A percentile compares a stretch with the other conserved stretches of the same genome.
These are phyloP conservation scores for Fusarium sp. DNA, from an alignment of 2,329 filamentous ascomycete genomes.

Conservation along the genomic window DNA sequence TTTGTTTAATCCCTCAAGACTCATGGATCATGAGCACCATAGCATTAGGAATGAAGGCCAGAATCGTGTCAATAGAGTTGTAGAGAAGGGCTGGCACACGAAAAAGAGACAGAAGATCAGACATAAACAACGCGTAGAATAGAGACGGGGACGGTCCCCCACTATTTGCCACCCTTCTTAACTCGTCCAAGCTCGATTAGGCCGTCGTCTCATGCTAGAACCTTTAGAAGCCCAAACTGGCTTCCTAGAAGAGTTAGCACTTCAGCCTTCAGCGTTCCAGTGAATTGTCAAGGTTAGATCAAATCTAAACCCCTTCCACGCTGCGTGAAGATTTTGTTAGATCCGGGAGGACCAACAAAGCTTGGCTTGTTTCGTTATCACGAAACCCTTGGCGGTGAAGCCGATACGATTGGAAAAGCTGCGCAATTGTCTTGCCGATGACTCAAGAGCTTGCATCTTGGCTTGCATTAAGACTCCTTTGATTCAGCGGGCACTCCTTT, in stretches of 20 bases:
- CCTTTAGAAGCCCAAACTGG: constrained; percentile 26
- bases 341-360: background rate
- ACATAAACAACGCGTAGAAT: background rate
- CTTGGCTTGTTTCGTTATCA: background rate
- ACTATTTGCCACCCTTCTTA: constrained; percentile 18
- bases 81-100: background rate
- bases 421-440: background rate
- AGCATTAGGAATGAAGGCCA: fast-evolving
- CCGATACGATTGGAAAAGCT: constrained; percentile 14
- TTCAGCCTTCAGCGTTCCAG: background rate
- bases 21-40: background rate
- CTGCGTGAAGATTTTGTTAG: constrained; percentile 2
- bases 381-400: constrained; percentile 10
- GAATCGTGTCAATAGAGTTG: background rate
- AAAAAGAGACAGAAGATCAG: background rate
- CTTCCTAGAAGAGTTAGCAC: constrained; percentile 33
- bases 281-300: constrained; percentile 1
- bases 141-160: constrained; percentile 13
- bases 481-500: background rate
- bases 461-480: constrained; percentile 13
- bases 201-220: constrained; percentile 45
- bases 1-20: background rate
- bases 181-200: constrained; percentile 24
- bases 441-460: constrained; percentile 4
- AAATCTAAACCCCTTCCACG: constrained; percentile 14